Base-by-base conservation (phyloP, 306 rosid genomes). In the Begonia masoniana region DNA sequence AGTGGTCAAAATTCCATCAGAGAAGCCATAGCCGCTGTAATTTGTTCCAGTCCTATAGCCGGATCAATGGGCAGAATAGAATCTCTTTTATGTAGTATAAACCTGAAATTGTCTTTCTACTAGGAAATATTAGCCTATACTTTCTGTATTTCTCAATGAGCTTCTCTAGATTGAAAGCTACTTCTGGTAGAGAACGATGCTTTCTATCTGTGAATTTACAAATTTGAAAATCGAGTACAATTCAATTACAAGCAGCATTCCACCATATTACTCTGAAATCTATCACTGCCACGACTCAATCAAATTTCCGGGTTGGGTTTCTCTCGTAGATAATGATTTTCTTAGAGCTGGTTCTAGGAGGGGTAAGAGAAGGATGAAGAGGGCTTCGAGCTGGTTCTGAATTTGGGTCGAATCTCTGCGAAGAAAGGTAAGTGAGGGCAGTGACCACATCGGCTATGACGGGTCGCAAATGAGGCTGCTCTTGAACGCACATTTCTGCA, bases 361-460 rank as follows among this genome's bases (percentile, higher is more conserved):
- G 84, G 63, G 94, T 81, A 55, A 67, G 51, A 13, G 82, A 78
- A 24, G 78, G 63, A 35, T 70, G 73, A 62, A 72, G 80, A 50
- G 92, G 70, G 72, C 74, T 66, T 60, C 77, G 91, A 50, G 62
- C 77, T 10, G 68, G 67, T 50, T 71, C 69, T 4, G 80, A 66
- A 66, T 73, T 70, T 4, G 80, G 72, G 50, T 81, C 81, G 47
- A 69, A 71, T 58, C 61, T 76, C 62, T 91, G 96, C 10, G 79
- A 55, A 63, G 97, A 85, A 60, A 91, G 97, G 72, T 91, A 91
- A 55, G 77, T 62, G 66, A 91, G 67, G 68, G 96, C 96, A 21
- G 94, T 91, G 72, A 85, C 96, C 45, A 91, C 96, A 68, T 91
- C 97, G 47, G 88, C 94, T 58, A 91, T 73, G 21, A 78, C 92